Evolutionary conservation across 1,284 basidiomycete genomes (phyloP).

Genomic region (Coniferiporia sulphurascens): DNA sequence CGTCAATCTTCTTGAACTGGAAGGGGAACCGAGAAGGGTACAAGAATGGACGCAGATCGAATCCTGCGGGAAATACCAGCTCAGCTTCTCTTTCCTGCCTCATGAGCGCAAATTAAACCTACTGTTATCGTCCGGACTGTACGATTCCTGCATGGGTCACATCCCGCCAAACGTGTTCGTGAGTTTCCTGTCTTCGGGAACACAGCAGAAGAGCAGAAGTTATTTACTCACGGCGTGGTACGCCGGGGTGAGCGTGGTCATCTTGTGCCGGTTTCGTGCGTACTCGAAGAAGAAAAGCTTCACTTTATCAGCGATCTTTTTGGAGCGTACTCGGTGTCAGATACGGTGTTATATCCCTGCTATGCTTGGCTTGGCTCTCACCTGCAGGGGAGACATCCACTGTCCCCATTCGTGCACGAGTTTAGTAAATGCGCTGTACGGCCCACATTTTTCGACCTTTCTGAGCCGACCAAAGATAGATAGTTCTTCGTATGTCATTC

Average conservation of each 20-base stretch:
- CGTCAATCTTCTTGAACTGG: slow-evolving; percentile 95
- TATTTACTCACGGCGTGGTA: slow-evolving; percentile 81
- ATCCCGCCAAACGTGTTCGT: neutral
- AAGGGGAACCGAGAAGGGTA: slow-evolving; percentile 93
- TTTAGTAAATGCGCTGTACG: slow-evolving; percentile 95
- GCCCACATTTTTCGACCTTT: slow-evolving; percentile 96
- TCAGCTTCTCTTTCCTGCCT: neutral
- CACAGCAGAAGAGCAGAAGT: slow-evolving; percentile 10
- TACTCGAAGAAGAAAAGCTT: slow-evolving; percentile 98
- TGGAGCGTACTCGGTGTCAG: slow-evolving; percentile 3
- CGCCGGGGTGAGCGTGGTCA: slow-evolving; percentile 96
- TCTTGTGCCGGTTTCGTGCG: slow-evolving; percentile 96
- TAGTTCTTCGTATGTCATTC: slow-evolving; percentile 98
- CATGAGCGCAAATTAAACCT: slow-evolving; percentile 27
- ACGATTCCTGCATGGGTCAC: slow-evolving; percentile 66
- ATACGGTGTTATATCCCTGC: neutral
- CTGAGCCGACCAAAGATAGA: slow-evolving; percentile 90
- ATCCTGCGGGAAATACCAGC: slow-evolving; percentile 48
- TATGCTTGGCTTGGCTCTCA: slow-evolving; percentile 28
- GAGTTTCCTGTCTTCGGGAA: slow-evolving; percentile 2
- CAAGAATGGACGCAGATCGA: slow-evolving; percentile 93
- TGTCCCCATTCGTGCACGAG: slow-evolving; percentile 90
- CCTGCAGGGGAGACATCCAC: slow-evolving; percentile 74
- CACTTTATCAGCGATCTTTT: slow-evolving; percentile 92
- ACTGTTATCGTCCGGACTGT: slow-evolving; percentile 97